phyloP scores from a whole-genome alignment of 768 basidiomycete species.

The Hericium coralloides region DNA sequence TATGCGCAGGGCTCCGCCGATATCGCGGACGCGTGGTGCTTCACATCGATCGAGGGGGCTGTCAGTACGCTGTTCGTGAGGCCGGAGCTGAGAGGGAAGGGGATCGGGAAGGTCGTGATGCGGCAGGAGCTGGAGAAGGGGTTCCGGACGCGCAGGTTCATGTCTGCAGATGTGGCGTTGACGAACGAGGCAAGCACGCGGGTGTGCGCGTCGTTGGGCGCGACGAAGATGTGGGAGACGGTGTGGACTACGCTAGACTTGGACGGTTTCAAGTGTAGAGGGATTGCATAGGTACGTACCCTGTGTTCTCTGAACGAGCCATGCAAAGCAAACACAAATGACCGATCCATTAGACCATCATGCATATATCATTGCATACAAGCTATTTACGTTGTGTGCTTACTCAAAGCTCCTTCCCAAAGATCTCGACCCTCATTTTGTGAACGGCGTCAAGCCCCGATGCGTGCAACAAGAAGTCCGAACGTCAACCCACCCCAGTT shows the following conservation, averaged over 20 bases:
- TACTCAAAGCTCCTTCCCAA: too few relatives aligned
- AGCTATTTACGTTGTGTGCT: too few relatives aligned
- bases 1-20: constrained; percentile 1
- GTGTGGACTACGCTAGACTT: neutral
- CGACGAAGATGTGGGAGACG: neutral
- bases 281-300: too few relatives aligned
- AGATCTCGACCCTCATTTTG: too few relatives aligned
- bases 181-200: neutral
- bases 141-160: neutral
- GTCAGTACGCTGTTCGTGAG: constrained; percentile 6
- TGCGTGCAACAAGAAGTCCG: too few relatives aligned
- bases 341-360: too few relatives aligned
- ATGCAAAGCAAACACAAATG: too few relatives aligned
- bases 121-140: constrained; percentile 4
- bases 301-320: too few relatives aligned
- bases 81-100: constrained; percentile 1
- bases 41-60: constrained; percentile 3
- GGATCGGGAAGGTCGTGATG: constrained; percentile 4
- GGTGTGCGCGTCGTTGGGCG: neutral
- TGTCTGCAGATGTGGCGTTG: neutral
- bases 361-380: too few relatives aligned
- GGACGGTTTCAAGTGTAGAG: neutral
- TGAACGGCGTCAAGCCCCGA: too few relatives aligned
- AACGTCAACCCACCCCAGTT: too few relatives aligned
- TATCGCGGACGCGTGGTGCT: constrained; percentile 3